Base-by-base conservation (phyloP, 2,329 filamentous ascomycete genomes). In the Trichoderma citrinoviride region DNA sequence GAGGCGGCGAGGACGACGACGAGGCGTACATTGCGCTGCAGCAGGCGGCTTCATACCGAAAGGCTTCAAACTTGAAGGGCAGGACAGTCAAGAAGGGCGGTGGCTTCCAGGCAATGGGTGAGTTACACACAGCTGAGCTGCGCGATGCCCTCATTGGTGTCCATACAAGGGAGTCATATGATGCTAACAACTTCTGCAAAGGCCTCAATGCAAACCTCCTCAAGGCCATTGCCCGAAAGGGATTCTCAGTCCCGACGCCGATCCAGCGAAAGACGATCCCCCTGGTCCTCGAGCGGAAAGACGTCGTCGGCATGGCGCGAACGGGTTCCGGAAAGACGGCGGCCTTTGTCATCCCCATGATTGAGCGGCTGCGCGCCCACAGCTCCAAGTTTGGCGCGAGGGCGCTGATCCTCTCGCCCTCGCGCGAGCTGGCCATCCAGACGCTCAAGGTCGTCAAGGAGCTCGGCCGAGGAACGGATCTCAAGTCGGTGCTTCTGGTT, bases 311-410 rank as follows among this genome's bases (percentile, higher is more conserved):
- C 70, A 99, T 99, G 95, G 95, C 95, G 7, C 85, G 96, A 70
- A 99, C 96, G n/a, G 95, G 95, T 75, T 98, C 93, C 21, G 95
- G 95, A 80, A 99, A 99, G 82, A 99, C 96, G 1, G 95, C 93
- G 1, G 95, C 95, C 23, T 99, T 99, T 77, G 93, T 98, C 27
- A 96, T 99, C 69, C 95, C 95, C 49, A 97, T 99, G 94, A 93
- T 99, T 67, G 92, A 99, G 80, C 91, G 90, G 69, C 81, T 99
- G 67, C 96, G 93, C 77, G 85, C 87, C 25, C 96, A 99, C 77
- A 96, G 91, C 73, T 88, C 89, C 33, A 90, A 90, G 72, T 89
- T 98, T 68, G 95, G 96, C 60, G 88, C 92, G 50, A 86, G 95
- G 72, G 95, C 90, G 14, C 81, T 99, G 66, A 90, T 99, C 67